Percentiles rank a stretch among this genome's conserved stretches.
Evolutionary conservation across 495 filamentous ascomycete genomes (phyloP).

Genomic region (Lasiosphaeria miniovina): DNA sequence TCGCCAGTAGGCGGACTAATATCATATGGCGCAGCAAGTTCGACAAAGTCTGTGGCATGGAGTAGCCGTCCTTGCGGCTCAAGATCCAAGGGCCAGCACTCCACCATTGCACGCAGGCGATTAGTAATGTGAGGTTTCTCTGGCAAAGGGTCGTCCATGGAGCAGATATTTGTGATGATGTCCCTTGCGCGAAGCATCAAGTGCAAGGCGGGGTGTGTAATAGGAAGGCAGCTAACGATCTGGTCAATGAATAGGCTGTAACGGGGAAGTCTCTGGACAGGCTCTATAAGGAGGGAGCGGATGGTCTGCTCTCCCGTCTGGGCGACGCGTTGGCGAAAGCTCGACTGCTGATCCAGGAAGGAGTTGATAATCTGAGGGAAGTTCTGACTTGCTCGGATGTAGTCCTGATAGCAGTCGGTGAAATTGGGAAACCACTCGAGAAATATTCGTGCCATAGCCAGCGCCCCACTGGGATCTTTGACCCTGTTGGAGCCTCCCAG

Average conservation of each 20-base stretch:
- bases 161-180: slow-evolving; percentile 92
- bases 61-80: slow-evolving; percentile 77
- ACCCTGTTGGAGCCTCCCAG: slow-evolving; percentile 53
- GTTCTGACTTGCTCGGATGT: slow-evolving; percentile 79
- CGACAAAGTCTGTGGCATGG: slow-evolving; percentile 75
- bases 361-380: slow-evolving; percentile 76
- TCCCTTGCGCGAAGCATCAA: slow-evolving; percentile 80
- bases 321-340: slow-evolving; percentile 72
- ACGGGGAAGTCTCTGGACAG: slow-evolving; percentile 88
- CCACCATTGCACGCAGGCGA: slow-evolving; percentile 69
- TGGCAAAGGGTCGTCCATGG: slow-evolving; percentile 66
- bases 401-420: slow-evolving; percentile 81
- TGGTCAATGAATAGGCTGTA: slow-evolving; percentile 96
- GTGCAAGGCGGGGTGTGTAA: slow-evolving; percentile 77
- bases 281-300: slow-evolving; percentile 92
- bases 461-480: slow-evolving; percentile 69
- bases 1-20: slow-evolving; percentile 13
- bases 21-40: slow-evolving; percentile 70
- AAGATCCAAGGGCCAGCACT: slow-evolving; percentile 73
- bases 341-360: slow-evolving; percentile 73
- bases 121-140: slow-evolving; percentile 68
- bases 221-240: slow-evolving; percentile 78
- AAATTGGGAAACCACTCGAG: slow-evolving; percentile 90
- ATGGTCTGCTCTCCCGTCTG: slow-evolving; percentile 87
- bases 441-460: slow-evolving; percentile 71